Percentiles rank a stretch among this genome's conserved stretches.
These are phyloP conservation scores for Leucocoprinus birnbaumii DNA, from an alignment of 768 basidiomycete species.

Conservation along the genomic window DNA sequence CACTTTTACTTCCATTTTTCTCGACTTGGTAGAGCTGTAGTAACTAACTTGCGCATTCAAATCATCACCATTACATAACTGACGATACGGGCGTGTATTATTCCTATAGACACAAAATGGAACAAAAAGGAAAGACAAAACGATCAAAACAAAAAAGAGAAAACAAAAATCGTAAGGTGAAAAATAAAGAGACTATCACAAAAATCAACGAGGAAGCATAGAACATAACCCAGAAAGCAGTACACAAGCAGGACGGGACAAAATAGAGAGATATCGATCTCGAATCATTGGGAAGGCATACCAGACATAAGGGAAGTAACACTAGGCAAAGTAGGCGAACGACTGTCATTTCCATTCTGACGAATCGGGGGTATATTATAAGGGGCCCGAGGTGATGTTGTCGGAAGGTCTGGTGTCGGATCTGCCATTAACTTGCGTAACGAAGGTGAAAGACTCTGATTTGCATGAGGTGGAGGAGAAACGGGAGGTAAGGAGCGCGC, in stretches of 20 bases:
- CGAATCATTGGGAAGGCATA: conserved; percentile 6
- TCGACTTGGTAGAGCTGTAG: background rate
- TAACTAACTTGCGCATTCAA: background rate
- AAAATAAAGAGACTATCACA: background rate
- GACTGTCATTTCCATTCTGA: conserved; percentile 20
- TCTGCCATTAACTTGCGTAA: conserved; percentile 58
- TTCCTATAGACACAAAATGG: conserved; percentile 4
- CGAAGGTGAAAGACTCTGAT: conserved; percentile 57
- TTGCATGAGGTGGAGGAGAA: conserved; percentile 29
- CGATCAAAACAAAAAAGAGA: background rate
- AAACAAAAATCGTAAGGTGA: background rate
- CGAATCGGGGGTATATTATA: conserved; percentile 30
- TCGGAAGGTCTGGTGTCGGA: conserved; percentile 42
- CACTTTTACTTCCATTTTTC: no score
- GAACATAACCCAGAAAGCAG: background rate
- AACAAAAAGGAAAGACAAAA: background rate
- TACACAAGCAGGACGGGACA: background rate
- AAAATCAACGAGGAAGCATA: background rate
- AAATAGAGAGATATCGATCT: no score
- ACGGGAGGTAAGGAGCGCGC: conserved; percentile 13
- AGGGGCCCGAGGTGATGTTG: conserved; percentile 30
- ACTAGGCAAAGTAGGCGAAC: conserved; percentile 23
- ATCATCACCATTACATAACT: conserved; percentile 1
- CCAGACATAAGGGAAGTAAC: conserved; percentile 21
- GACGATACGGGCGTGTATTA: conserved; percentile 2